These are phyloP conservation scores for Tillandsia fasciculata DNA, from an alignment of 176 grass and related monocot species.

Conservation along the genomic window DNA sequence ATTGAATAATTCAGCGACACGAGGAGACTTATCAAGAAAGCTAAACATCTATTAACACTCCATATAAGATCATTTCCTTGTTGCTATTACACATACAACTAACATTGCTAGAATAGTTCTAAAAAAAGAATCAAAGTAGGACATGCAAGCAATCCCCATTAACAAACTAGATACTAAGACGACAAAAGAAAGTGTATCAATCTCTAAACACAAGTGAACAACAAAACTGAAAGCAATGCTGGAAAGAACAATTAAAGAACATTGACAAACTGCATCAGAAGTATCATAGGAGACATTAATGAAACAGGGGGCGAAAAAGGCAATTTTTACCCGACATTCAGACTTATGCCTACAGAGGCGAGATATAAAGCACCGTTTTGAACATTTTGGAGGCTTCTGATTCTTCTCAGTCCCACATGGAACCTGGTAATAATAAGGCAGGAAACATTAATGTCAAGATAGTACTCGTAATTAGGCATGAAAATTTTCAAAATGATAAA, in stretches of 20 bases:
- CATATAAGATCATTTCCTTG: too few species aligned
- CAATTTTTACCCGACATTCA: slow-evolving; percentile 54
- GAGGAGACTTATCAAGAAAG: too few species aligned
- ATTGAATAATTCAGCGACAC: too few species aligned
- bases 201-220: too few species aligned
- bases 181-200: too few species aligned
- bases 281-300: slow-evolving; percentile 7
- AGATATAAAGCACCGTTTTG: slow-evolving; percentile 63
- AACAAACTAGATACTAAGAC: too few species aligned
- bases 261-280: background rate
- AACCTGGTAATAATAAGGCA: slow-evolving; percentile 38
- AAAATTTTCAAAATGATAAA: too few species aligned
- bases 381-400: slow-evolving; percentile 89
- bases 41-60: too few species aligned
- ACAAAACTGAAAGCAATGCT: background rate
- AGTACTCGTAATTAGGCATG: background rate
- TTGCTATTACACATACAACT: background rate
- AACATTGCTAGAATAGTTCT: too few species aligned
- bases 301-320: background rate
- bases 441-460: background rate
- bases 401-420: slow-evolving; percentile 95
- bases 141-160: too few species aligned
- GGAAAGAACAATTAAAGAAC: slow-evolving; percentile 2
- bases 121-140: too few species aligned
- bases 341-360: slow-evolving; percentile 79